phyloP scores from a whole-genome alignment of 75 land plant genomes.

The Pseudotsuga menziesii region DNA sequence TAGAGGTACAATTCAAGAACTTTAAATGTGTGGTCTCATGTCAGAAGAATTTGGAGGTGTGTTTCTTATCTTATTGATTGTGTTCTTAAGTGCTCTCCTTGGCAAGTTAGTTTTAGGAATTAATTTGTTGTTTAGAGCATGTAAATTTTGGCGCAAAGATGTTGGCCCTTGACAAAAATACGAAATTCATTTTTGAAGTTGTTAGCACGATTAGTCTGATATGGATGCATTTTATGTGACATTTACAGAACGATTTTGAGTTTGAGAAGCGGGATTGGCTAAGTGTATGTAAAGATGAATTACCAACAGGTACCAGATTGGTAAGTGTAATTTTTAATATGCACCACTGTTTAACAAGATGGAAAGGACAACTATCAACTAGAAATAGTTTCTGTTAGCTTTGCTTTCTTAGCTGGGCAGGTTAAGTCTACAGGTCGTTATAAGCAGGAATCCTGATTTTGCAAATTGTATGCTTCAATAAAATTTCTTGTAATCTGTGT shows the following conservation, averaged over 20 bases:
- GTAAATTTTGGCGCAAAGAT: neutral
- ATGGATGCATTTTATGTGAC: neutral
- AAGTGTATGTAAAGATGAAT: slow-evolving; percentile 49
- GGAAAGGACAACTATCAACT: neutral
- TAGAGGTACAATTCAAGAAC: no score
- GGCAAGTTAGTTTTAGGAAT: neutral
- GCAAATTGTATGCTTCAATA: neutral
- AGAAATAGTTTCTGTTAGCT: no score
- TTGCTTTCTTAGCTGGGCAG: no score
- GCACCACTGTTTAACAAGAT: no score
- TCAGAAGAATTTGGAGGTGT: no score
- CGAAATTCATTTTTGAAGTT: neutral
- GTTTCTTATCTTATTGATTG: no score
- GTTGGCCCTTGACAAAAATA: no score
- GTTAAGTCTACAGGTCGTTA: no score
- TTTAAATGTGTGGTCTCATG: no score
- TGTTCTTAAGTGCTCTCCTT: neutral
- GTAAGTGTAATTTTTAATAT: slow-evolving; percentile 28
- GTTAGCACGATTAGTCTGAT: neutral
- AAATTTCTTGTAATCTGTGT: neutral
- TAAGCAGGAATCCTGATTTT: neutral
- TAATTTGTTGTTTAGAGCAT: neutral
- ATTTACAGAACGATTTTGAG: slow-evolving; percentile 66
- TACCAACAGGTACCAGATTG: slow-evolving; percentile 63
- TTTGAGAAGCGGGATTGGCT: slow-evolving; percentile 88